phyloP scores from a whole-genome alignment of 202 grass and related monocot genomes.

The Hordeum pubiflorum region DNA sequence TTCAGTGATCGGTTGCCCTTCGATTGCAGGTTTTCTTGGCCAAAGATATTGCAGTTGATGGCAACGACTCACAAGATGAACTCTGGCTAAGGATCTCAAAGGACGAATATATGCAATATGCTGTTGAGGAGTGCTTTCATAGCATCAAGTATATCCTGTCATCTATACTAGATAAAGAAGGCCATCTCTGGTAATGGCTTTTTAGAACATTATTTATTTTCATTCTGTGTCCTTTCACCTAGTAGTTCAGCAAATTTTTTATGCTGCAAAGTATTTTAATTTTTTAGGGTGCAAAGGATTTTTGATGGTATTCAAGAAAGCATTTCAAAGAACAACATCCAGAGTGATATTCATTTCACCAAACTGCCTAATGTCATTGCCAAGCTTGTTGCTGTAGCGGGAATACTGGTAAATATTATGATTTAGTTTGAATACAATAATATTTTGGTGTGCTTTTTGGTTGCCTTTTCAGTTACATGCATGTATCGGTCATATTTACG shows the following conservation, averaged over 20 bases:
- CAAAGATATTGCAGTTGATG: constrained; percentile 79
- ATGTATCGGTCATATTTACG: neutral
- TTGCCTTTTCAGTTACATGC: neutral
- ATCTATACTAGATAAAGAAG: constrained; percentile 66
- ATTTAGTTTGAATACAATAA: neutral
- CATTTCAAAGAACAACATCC: constrained; percentile 40
- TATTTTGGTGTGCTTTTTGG: constrained; percentile 7
- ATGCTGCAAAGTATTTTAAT: constrained; percentile 6
- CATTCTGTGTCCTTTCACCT: constrained; percentile 11
- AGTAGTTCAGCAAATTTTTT: neutral
- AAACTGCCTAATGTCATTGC: constrained; percentile 63
- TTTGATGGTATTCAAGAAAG: constrained; percentile 45
- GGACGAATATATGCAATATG: constrained; percentile 91
- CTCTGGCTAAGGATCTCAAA: constrained; percentile 75
- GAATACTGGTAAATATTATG: constrained; percentile 60
- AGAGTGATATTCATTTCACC: constrained; percentile 41
- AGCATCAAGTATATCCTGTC: constrained; percentile 59
- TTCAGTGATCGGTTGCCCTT: neutral
- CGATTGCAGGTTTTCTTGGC: constrained; percentile 72
- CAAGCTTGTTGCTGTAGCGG: constrained; percentile 70
- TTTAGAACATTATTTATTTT: neutral
- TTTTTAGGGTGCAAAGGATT: constrained; percentile 71
- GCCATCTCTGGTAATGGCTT: constrained; percentile 51
- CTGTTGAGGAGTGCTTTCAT: constrained; percentile 69
- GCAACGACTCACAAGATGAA: constrained; percentile 63